phyloP scores from a whole-genome alignment of 345 rosid genomes.

The Camelina sativa region DNA sequence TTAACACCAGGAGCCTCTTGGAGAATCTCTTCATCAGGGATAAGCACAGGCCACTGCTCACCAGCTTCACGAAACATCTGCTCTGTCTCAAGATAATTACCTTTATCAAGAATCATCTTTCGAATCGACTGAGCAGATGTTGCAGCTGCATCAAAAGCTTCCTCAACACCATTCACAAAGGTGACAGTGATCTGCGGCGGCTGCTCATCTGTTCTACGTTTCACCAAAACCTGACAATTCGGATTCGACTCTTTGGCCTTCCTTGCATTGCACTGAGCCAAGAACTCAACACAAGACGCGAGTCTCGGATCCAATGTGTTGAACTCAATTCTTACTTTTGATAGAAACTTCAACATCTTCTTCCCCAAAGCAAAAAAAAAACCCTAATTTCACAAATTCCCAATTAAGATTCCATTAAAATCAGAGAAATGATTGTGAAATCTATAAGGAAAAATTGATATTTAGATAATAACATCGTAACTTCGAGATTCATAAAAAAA shows the following conservation, averaged over 20 bases:
- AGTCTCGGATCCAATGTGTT: conserved; percentile 77
- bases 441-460: neutral
- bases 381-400: neutral
- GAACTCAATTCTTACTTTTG: conserved; percentile 81
- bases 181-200: conserved; percentile 84
- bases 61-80: conserved; percentile 96
- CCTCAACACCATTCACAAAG: conserved; percentile 83
- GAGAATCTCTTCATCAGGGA: conserved; percentile 77
- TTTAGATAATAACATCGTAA: neutral
- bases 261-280: conserved; percentile 90
- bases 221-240: conserved; percentile 73
- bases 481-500: neutral
- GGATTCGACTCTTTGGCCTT: conserved; percentile 94
- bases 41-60: conserved; percentile 84
- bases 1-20: conserved; percentile 72
- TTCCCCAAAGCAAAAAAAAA: conserved; percentile 11
- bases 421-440: neutral
- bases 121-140: conserved; percentile 82
- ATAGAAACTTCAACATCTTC: conserved; percentile 87
- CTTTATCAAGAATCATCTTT: conserved; percentile 80
- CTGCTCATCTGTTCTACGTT: conserved; percentile 87
- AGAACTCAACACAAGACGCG: conserved; percentile 86
- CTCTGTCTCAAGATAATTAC: conserved; percentile 79
- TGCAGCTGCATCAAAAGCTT: conserved; percentile 72
- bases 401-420: neutral